Conservation (phyloP, 257 asterid genomes). For the Solanum gandarillasii region DNA sequence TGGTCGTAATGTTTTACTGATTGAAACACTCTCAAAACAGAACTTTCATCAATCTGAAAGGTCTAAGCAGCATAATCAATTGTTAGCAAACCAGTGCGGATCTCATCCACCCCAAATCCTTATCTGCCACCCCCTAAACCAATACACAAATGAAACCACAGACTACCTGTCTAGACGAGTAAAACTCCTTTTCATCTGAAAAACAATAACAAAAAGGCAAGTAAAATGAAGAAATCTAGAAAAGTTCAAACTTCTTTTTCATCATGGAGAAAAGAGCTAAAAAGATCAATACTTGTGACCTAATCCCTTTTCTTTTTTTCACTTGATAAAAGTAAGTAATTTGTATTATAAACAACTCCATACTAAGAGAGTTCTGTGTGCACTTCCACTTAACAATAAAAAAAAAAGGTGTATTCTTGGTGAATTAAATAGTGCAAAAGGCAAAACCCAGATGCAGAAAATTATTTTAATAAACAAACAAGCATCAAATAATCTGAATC, state of each 20-base stretch:
- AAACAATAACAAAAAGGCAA: neutral
- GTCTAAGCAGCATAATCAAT: constrained; percentile 2
- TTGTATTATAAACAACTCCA: neutral
- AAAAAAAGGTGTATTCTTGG: neutral
- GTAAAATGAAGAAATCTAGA: neutral
- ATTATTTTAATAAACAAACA: neutral
- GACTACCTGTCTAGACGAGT: constrained; percentile 3
- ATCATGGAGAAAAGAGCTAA: neutral
- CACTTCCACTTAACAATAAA: neutral
- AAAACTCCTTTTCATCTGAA: constrained; percentile 25
- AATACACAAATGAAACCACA: constrained; percentile 8
- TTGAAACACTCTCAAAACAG: neutral
- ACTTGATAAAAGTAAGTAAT: neutral
- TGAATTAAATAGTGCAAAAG: neutral
- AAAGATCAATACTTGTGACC: neutral
- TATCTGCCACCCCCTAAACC: constrained; percentile 12
- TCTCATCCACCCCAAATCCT: constrained; percentile 9
- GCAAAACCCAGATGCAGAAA: constrained; percentile 1
- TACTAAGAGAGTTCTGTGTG: neutral
- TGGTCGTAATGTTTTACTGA: constrained; percentile 3
- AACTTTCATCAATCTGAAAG: constrained; percentile 1
- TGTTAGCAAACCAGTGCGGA: constrained; percentile 1
- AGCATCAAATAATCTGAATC: neutral
- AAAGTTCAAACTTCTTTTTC: neutral
- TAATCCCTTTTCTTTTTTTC: neutral